Conservation (phyloP, 768 basidiomycete genomes). For the Fomitopsis pulvina region DNA sequence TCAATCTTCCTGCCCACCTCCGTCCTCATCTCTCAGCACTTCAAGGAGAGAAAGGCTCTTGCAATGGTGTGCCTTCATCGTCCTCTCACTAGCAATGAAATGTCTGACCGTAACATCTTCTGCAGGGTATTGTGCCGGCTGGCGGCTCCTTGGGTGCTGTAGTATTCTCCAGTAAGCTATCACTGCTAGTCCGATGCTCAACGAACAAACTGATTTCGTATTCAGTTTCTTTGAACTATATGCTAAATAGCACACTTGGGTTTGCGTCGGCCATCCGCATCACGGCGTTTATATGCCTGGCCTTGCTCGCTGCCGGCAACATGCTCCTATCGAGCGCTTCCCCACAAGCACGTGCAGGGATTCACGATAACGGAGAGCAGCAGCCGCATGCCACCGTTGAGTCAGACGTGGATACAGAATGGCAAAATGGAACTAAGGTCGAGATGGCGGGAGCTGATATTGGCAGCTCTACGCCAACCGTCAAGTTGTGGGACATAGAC, state of each 20-base stretch:
- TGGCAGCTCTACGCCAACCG: too few relatives aligned
- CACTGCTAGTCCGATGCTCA: neutral
- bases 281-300: constrained; percentile 34
- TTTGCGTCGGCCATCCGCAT: constrained; percentile 37
- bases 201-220: neutral
- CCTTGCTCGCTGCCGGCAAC: constrained; percentile 16
- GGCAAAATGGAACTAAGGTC: neutral
- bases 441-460: too few relatives aligned
- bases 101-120: neutral
- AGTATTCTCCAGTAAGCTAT: neutral
- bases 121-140: neutral
- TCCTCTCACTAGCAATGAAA: constrained; percentile 21
- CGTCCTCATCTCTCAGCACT: neutral
- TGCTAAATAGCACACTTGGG: constrained; percentile 16
- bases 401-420: neutral
- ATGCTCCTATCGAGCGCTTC: constrained; percentile 14
- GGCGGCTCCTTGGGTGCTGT: neutral
- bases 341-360: neutral
- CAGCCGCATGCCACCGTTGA: neutral
- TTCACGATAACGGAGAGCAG: neutral
- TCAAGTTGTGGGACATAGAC: neutral
- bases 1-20: constrained; percentile 26
- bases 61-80: constrained; percentile 22
- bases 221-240: neutral
- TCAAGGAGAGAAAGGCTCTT: neutral